Base-by-base conservation (phyloP, 371 early-diverging fungal genomes). In the Umbelopsis sp. region DNA sequence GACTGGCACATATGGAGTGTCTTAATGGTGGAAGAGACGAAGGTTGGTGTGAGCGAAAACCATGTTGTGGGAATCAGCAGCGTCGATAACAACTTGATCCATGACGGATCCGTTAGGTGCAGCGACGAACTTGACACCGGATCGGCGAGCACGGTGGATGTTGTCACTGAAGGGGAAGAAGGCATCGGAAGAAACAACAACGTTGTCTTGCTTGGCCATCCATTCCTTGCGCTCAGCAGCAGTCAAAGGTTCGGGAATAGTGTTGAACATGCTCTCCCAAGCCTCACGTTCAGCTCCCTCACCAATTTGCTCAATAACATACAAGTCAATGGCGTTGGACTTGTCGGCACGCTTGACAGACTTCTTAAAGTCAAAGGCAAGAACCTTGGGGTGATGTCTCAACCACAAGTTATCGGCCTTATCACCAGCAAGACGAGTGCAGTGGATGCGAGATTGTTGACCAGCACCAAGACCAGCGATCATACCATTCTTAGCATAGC, bases 141-240 rank as follows among this genome's bases (percentile, higher is more conserved):
- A 91, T 76, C 89, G 86, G 37, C 84, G 80, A 48, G 92, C 98
- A 63, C 99, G 89, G 76, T 94, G 92, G 67, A 98, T 84, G 74
- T 97, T 97, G 82, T 98, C 99, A 11, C 92, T 84, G 90, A 98
- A 98, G 74, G 99, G 99, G 95, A 98, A 98, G 91, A 98, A 98
- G 48, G 98, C 98, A 78, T 98, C 99, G 29, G 95, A 95, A 3
- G 94, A 89, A 9, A 97, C 84, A 12, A 92, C 92, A 38, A 97
- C 93, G 63, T 88, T 94, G 32, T 68, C 77, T 63, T 94, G 81
- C 72, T 86, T 67, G 65, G 76, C 78, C 84, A 92, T 87, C 85
- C 94, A 95, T 68, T 82, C 92, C 67, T 80, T 81, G 65, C 93
- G 92, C 78, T 96, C 96, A 63, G 86, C 90, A 24, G 82, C 87